phyloP scores from a whole-genome alignment of 1,284 basidiomycete genomes.

The Ustilago hordei region DNA sequence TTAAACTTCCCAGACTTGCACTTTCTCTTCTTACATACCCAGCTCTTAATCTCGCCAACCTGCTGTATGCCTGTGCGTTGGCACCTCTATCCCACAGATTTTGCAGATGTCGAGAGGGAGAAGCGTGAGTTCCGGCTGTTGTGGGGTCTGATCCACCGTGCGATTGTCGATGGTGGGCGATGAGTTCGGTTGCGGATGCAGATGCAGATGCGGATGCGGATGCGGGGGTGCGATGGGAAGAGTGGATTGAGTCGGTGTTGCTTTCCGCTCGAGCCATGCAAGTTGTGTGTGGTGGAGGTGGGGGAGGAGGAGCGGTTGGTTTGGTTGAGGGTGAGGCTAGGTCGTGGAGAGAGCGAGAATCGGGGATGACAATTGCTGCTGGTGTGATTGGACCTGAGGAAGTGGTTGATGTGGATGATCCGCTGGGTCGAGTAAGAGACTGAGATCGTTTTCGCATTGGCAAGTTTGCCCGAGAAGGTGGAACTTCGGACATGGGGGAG shows the following conservation, averaged over 20 bases:
- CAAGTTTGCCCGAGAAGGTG: slow-evolving; percentile 7
- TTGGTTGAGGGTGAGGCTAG: not conserved
- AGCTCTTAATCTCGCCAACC: slow-evolving; percentile 27
- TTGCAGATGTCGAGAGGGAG: slow-evolving; percentile 19
- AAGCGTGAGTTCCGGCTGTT: slow-evolving; percentile 15
- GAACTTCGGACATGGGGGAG: slow-evolving; percentile 13
- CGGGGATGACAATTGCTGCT: slow-evolving; percentile 29
- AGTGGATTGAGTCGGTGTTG: slow-evolving; percentile 5
- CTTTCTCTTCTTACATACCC: slow-evolving; percentile 24
- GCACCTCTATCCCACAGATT: slow-evolving; percentile 38
- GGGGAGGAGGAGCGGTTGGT: not conserved
- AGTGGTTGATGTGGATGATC: not conserved
- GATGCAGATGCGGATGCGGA: not conserved
- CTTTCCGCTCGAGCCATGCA: slow-evolving; percentile 29
- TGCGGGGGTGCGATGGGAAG: not conserved
- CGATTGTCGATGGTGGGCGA: slow-evolving; percentile 44
- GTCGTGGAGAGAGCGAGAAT: slow-evolving; percentile 23
- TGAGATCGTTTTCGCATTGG: slow-evolving; percentile 37
- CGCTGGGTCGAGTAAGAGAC: slow-evolving; percentile 33
- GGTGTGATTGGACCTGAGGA: not conserved
- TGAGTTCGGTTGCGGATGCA: slow-evolving; percentile 9
- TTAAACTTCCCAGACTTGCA: slow-evolving; percentile 2
- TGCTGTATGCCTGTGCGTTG: slow-evolving; percentile 24
- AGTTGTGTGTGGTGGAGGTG: not conserved
- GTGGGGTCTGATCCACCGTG: slow-evolving; percentile 58